Base-by-base conservation (phyloP, 768 basidiomycete genomes). In the Tricholoma sp. region DNA sequence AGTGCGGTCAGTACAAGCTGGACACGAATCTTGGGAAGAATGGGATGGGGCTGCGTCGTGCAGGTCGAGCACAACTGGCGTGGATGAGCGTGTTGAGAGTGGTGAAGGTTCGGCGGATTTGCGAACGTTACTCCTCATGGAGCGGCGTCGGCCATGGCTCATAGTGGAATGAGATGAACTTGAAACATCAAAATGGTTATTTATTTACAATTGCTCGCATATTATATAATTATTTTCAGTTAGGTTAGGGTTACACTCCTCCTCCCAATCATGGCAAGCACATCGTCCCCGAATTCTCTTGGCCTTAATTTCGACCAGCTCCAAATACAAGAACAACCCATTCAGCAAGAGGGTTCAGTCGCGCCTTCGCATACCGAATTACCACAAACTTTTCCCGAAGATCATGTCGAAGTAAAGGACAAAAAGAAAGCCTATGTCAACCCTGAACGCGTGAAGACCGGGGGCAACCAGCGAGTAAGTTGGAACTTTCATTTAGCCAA, bases 391-490 rank as follows among this genome's bases (percentile, higher is more conserved):
- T 45, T 62, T 52, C 43, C 47, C 50, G 64, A 61, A 32, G 59
- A 64, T 19, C 45, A 58, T 12, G 60, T 61, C 24, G 64, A 67
- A 31, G 57, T 64, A 57, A 74, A 71, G 66, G 78, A 83, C 65
- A 84, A 84, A 73, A 85, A 82, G 71, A 83, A 80, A 60, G 87
- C 87, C 2, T 93, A 93, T 76, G 77, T 89, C 47, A 91, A 92
- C 70, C 84, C 80, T 7, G 89, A 91, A 65, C 87, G 90, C 70
- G 86, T 92, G 74, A 90, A 83, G 73, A 92, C 91, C 8, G 89
- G 90, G 12, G 91, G 89, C 14, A 64, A 78, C 22, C 86, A 87
- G 62, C 81, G 88, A 67, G 91, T 91, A 69, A 57, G 76, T 70
- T 53, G 57, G 24, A 51, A n/a, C n/a, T n/a, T n/a, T n/a, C 24